These are phyloP conservation scores for Acer campestre DNA, from an alignment of 345 rosid species.

Conservation along the genomic window DNA sequence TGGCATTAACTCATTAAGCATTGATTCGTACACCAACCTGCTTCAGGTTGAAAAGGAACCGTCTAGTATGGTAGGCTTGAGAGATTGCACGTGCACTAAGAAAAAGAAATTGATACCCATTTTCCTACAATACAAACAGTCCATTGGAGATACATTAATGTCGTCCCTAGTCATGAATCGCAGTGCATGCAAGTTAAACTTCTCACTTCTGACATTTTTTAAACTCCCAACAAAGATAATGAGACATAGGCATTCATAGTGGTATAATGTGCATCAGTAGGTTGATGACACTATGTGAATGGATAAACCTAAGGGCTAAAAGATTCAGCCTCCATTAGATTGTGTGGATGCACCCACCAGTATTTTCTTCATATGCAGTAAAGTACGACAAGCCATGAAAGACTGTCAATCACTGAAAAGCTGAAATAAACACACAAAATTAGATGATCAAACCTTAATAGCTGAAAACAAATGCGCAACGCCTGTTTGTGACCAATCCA, in stretches of 20 bases:
- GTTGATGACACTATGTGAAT: not conserved
- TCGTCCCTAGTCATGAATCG: constrained; percentile 1
- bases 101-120: constrained; percentile 91
- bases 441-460: constrained; percentile 67
- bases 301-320: constrained; percentile 8
- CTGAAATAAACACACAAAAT: constrained; percentile 7
- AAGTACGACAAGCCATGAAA: not conserved
- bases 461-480: constrained; percentile 91
- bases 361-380: constrained; percentile 1
- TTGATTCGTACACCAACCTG: constrained; percentile 53
- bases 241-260: not conserved
- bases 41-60: constrained; percentile 79
- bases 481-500: constrained; percentile 95
- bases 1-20: constrained; percentile 8
- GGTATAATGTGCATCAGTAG: not conserved
- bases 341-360: not conserved
- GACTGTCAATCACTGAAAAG: constrained; percentile 4
- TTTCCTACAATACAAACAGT: constrained; percentile 59
- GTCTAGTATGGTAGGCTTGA: constrained; percentile 88
- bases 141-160: not conserved
- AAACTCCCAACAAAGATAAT: not conserved
- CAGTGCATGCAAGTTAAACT: constrained; percentile 1
- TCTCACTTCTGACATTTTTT: constrained; percentile 3
- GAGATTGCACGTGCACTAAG: constrained; percentile 96
- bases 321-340: not conserved